These are phyloP conservation scores for Aphanomyces stellatus DNA, from an alignment of 352 stramenopile genomes.

Conservation along the genomic window DNA sequence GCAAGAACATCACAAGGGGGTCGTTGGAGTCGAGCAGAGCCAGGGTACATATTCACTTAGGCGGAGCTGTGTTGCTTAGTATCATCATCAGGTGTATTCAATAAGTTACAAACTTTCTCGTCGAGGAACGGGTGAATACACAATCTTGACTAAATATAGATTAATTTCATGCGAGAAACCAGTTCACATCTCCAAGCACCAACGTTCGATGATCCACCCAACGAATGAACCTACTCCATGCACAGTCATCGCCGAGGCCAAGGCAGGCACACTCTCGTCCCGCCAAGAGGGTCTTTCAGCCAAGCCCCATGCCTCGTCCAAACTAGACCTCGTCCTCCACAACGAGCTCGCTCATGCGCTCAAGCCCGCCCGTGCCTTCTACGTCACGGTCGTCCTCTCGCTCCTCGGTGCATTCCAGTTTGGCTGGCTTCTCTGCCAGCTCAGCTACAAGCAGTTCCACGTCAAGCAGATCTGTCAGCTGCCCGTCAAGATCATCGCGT, in stretches of 20 bases:
- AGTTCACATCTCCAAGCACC: background rate
- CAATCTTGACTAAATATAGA: no score
- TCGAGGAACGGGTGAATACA: no score
- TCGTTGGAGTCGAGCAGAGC: no score
- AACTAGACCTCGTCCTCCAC: conserved; percentile 6
- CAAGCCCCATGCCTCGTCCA: no score
- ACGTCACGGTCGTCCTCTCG: conserved; percentile 37
- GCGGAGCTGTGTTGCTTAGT: no score
- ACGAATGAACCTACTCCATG: background rate
- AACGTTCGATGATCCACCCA: background rate
- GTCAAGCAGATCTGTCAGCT: background rate
- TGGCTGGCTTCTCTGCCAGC: conserved; percentile 47
- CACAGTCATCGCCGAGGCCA: background rate
- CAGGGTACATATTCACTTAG: no score
- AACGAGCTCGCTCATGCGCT: conserved; percentile 6
- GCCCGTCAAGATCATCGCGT: background rate
- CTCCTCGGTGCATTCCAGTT: conserved; percentile 45
- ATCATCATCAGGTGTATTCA: no score
- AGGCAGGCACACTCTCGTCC: no score
- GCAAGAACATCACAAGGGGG: no score
- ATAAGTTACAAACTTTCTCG: no score
- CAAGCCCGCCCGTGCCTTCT: conserved; percentile 23
- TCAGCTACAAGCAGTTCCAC: conserved; percentile 55
- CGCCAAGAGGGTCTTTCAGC: no score
- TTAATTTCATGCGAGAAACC: no score